Conservation (phyloP, 2,329 filamentous ascomycete species). For the Trichophyton equinum region DNA sequence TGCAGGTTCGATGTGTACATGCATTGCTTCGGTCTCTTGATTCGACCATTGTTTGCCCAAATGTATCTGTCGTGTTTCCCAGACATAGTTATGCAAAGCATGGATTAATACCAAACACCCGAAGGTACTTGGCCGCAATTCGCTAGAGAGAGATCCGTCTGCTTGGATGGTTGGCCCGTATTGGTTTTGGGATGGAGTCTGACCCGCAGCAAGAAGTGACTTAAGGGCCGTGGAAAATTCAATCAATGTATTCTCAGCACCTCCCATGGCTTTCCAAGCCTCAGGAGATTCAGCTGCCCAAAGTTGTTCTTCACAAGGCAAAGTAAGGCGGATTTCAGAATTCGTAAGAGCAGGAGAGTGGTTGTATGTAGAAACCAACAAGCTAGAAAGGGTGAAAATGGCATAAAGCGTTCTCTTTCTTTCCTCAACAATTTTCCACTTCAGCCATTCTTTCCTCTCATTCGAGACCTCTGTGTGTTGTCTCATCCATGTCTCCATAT, state of each 20-base stretch:
- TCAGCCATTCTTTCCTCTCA: constrained; percentile 56
- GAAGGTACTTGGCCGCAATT: constrained; percentile 75
- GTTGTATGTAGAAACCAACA: constrained; percentile 86
- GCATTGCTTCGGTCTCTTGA: constrained; percentile 91
- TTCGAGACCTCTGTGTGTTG: constrained; percentile 24
- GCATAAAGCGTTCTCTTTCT: constrained; percentile 85
- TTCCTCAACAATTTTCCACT: constrained; percentile 81
- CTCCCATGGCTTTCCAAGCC: constrained; percentile 68
- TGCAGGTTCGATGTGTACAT: constrained; percentile 85
- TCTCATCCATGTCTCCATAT: constrained; percentile 31
- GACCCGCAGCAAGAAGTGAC: constrained; percentile 64
- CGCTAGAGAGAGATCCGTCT: constrained; percentile 44
- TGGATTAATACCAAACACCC: constrained; percentile 87
- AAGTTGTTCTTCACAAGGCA: constrained; percentile 87
- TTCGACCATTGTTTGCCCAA: constrained; percentile 80
- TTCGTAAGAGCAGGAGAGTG: constrained; percentile 84
- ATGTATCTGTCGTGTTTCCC: constrained; percentile 88
- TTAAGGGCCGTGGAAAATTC: constrained; percentile 75
- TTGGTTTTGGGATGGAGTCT: constrained; percentile 21
- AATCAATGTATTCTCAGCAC: constrained; percentile 56
- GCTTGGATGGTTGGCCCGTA: constrained; percentile 35
- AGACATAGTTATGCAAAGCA: constrained; percentile 93
- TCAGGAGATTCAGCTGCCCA: constrained; percentile 74
- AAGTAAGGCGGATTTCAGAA: constrained; percentile 76
- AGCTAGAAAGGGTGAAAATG: constrained; percentile 81